These are phyloP conservation scores for Colletotrichum musae DNA, from an alignment of 2,329 filamentous ascomycete genomes.

Conservation along the genomic window DNA sequence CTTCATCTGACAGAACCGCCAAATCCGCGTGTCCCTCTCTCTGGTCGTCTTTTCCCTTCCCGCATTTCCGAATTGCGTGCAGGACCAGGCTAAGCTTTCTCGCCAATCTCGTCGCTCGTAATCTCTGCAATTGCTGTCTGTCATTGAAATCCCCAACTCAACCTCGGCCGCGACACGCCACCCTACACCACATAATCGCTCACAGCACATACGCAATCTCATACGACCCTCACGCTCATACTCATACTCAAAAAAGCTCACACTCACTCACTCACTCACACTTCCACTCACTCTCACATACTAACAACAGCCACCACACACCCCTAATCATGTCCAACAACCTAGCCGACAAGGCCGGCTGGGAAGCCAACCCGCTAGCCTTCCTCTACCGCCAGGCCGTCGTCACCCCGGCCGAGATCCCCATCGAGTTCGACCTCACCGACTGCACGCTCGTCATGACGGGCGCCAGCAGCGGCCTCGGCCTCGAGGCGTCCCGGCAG, in stretches of 20 bases:
- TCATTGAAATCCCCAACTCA: not conserved
- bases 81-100: constrained; percentile 19
- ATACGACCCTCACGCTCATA: too few relatives aligned
- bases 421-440: constrained; percentile 28
- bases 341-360: constrained; percentile 33
- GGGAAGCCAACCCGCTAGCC: constrained; percentile 38
- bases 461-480: constrained; percentile 60
- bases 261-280: too few relatives aligned
- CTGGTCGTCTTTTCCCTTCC: not conserved
- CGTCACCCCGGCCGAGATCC: constrained; percentile 35
- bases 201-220: too few relatives aligned
- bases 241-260: too few relatives aligned
- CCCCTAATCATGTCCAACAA: constrained; percentile 25
- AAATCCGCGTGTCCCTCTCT: not conserved
- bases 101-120: constrained; percentile 20
- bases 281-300: too few relatives aligned
- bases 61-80: not conserved
- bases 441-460: constrained; percentile 56
- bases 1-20: constrained; percentile 1
- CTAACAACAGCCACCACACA: too few relatives aligned
- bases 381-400: constrained; percentile 38
- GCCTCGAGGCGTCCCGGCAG: constrained; percentile 56
- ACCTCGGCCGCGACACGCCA: too few relatives aligned
- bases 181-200: too few relatives aligned
- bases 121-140: not conserved